phyloP scores from a whole-genome alignment of 2,329 filamentous ascomycete species.

The Colletotrichum lini region DNA sequence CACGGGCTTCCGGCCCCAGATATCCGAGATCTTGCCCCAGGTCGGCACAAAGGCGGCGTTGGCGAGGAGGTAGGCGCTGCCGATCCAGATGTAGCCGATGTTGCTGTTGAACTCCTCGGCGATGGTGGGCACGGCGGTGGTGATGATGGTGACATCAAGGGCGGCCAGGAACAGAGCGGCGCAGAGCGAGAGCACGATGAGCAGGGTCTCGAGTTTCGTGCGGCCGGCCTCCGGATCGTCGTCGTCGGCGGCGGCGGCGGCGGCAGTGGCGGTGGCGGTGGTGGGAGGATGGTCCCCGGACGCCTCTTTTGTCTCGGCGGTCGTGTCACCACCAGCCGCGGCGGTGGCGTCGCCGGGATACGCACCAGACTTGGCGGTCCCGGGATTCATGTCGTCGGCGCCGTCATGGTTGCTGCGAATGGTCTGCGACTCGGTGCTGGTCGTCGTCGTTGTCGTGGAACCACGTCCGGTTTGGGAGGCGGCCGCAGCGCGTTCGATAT shows the following conservation, averaged over 20 bases:
- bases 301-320: slow-evolving; percentile 14
- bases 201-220: slow-evolving; percentile 54
- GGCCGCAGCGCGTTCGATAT: slow-evolving; percentile 27
- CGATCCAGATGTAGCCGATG: slow-evolving; percentile 83
- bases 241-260: slow-evolving; percentile 7
- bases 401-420: slow-evolving; percentile 13
- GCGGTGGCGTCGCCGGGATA: not conserved
- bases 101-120: slow-evolving; percentile 71
- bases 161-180: slow-evolving; percentile 59
- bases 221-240: slow-evolving; percentile 52
- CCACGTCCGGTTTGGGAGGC: slow-evolving; percentile 23
- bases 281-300: slow-evolving; percentile 1
- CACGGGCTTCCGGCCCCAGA: slow-evolving; percentile 70
- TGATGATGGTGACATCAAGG: slow-evolving; percentile 70
- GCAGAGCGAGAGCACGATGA: slow-evolving; percentile 42
- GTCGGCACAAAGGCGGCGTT: slow-evolving; percentile 77
- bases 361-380: slow-evolving; percentile 9
- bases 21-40: slow-evolving; percentile 77
- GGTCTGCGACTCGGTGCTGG: slow-evolving; percentile 32
- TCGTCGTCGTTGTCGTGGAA: not conserved
- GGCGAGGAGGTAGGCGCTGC: slow-evolving; percentile 79
- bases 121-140: slow-evolving; percentile 74
- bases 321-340: not conserved
- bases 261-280: too few relatives aligned
- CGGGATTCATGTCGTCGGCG: not conserved